Evolutionary conservation across 805 yeast genomes (phyloP), one percentile per base, ranked within the genome.

Genomic region (Wickerhamiella sergipiensis): DNA sequence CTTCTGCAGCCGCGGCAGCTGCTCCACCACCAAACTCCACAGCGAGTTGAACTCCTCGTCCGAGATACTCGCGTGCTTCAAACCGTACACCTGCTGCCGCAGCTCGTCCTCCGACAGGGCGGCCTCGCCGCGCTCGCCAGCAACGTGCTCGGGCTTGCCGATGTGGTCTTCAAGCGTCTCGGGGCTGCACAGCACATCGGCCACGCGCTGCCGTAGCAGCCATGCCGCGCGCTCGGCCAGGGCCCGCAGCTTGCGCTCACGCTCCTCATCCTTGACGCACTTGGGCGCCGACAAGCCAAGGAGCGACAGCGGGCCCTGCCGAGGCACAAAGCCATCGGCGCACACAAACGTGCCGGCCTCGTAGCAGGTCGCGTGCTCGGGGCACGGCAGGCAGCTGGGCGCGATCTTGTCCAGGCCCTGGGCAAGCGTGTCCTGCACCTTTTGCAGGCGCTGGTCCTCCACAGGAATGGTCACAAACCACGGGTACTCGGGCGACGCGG

Each of bases 321-420:
- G 60, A 36, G 69, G 72, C 45, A 76, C 63, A 61, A 71, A 84
- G 51, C 82, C 95, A 45, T 79, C 80, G 57, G 77, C 80, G 66
- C 98, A 90, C 51, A 75, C 79, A 8, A 85, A 60, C 48, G 73
- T 69, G 58, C 83, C 69, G 45, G 72, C 63, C 22, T 79, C 77
- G 55, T 73, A 78, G 66, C 97, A 90, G 39, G 77, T 70, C 0
- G 89, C 92, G 66, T 89, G 81, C 3, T 72, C 75, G 1, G 97
- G 97, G 62, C 97, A 90, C 23, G 76, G 76, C 3, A 76, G 67
- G 67, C 98, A 90, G 0, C 57, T 45, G 2, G 95, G 94, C 47
- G 74, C 73, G 47, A 74, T 62, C 0, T 61, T 52, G 47, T 75
- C 76, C 51, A 83, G 64, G 51, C 69, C 66, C 43, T 43, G 12